Evolutionary conservation across 352 stramenopile genomes (phyloP).

Genomic region (Phytophthora citrophthora): DNA sequence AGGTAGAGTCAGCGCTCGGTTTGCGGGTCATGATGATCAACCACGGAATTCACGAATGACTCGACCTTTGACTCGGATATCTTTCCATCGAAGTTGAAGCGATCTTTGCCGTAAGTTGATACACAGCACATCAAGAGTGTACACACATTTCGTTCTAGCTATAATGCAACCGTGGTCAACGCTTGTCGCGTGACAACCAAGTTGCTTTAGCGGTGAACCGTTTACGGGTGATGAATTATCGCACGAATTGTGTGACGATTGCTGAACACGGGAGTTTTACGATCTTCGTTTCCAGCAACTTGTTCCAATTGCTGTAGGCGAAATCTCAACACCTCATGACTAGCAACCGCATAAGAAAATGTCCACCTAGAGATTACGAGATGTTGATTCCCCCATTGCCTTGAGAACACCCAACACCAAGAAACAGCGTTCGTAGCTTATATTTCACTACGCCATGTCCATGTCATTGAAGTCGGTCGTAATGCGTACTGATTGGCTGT

Average conservation of each 20-base stretch:
- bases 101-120: neutral
- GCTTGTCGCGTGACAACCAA: neutral
- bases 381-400: constrained; percentile 12
- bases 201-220: neutral
- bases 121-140: too few species aligned
- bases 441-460: neutral
- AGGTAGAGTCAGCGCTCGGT: constrained; percentile 1
- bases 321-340: neutral
- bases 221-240: neutral
- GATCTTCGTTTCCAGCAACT: neutral
- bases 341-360: neutral
- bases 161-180: neutral
- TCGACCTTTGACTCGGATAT: constrained; percentile 24
- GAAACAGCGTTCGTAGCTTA: neutral
- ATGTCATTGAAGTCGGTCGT: neutral
- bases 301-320: neutral
- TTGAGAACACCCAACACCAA: neutral
- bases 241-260: constrained; percentile 1
- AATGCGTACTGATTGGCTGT: constrained; percentile 22
- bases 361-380: neutral
- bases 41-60: constrained; percentile 10
- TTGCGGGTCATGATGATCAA: constrained; percentile 10
- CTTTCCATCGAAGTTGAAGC: constrained; percentile 34
- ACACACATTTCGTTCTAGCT: too few species aligned
- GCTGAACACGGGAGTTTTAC: constrained; percentile 5